phyloP scores from a whole-genome alignment of 768 basidiomycete genomes.

The Galerina marginata region DNA sequence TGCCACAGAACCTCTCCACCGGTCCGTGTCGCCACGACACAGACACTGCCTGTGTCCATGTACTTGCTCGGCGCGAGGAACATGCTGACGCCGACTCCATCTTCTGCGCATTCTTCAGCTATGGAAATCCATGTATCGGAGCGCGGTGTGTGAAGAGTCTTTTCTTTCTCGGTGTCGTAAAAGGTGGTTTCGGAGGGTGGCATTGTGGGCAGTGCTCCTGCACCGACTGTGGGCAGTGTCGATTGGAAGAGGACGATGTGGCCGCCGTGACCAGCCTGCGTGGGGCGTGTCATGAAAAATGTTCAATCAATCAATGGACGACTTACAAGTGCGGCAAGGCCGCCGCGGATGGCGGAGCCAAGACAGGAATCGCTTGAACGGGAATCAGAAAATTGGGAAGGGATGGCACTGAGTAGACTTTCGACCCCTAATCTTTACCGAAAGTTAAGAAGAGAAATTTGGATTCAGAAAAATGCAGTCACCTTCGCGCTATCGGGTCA shows the following conservation, averaged over 20 bases:
- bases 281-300: neutral
- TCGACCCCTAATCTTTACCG: conserved; percentile 63
- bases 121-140: conserved; percentile 79
- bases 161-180: conserved; percentile 89
- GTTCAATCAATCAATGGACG: neutral
- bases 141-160: conserved; percentile 78
- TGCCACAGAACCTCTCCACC: conserved; percentile 94
- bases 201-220: conserved; percentile 64
- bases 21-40: conserved; percentile 72
- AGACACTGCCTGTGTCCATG: conserved; percentile 88
- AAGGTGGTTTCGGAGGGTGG: conserved; percentile 65
- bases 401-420: conserved; percentile 66
- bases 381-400: conserved; percentile 60
- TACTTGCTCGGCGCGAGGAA: conserved; percentile 83
- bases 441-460: neutral
- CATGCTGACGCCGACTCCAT: conserved; percentile 89
- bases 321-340: conserved; percentile 74
- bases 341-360: conserved; percentile 76
- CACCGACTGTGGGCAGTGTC: conserved; percentile 71
- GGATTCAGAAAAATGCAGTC: neutral
- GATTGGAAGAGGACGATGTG: conserved; percentile 77
- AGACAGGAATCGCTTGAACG: conserved; percentile 64
- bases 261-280: conserved; percentile 72
- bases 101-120: conserved; percentile 87
- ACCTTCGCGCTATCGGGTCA: conserved; percentile 75